Evolutionary conservation across 208 protist genomes (phyloP).

Genomic region (Balamuthia mandrillaris): DNA sequence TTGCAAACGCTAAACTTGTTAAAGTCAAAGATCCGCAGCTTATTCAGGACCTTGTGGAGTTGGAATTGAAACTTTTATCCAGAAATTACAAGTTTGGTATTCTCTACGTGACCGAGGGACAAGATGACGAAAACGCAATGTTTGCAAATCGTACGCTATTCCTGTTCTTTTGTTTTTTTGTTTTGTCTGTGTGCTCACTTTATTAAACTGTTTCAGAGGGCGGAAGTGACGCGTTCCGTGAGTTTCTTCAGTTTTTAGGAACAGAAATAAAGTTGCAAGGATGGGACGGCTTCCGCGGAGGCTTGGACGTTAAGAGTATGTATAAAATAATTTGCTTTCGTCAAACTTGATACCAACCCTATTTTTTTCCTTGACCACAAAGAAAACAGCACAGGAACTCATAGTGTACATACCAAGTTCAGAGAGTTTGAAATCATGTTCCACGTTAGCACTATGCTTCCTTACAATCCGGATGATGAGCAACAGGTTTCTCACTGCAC

Average conservation of each 20-base stretch:
- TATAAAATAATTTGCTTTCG: not conserved
- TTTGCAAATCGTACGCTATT: not conserved
- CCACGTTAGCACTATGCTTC: not conserved
- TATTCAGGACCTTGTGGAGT: not conserved
- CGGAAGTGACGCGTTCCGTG: not conserved
- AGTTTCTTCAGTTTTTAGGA: slow-evolving; percentile 9
- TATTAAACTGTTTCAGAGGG: not conserved
- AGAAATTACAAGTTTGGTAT: slow-evolving; percentile 67
- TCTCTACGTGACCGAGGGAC: slow-evolving; percentile 48
- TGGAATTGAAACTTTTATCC: not conserved
- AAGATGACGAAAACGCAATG: slow-evolving; percentile 38
- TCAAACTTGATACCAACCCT: not conserved
- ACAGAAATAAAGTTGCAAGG: not conserved
- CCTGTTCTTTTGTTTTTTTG: not conserved
- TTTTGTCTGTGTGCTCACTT: not conserved
- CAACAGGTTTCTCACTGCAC: too few relatives aligned
- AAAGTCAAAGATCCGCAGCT: too few relatives aligned
- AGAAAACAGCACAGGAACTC: slow-evolving; percentile 2
- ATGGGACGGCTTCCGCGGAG: slow-evolving; percentile 12
- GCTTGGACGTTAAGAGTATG: slow-evolving; percentile 6
- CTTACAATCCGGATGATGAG: not conserved
- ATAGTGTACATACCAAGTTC: slow-evolving; percentile 18
- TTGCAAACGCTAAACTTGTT: too few relatives aligned
- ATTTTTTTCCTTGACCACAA: not conserved
- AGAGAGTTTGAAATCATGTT: not conserved